These are phyloP conservation scores for Monilinia fructicola DNA, from an alignment of 2,329 filamentous ascomycete genomes.

Conservation along the genomic window DNA sequence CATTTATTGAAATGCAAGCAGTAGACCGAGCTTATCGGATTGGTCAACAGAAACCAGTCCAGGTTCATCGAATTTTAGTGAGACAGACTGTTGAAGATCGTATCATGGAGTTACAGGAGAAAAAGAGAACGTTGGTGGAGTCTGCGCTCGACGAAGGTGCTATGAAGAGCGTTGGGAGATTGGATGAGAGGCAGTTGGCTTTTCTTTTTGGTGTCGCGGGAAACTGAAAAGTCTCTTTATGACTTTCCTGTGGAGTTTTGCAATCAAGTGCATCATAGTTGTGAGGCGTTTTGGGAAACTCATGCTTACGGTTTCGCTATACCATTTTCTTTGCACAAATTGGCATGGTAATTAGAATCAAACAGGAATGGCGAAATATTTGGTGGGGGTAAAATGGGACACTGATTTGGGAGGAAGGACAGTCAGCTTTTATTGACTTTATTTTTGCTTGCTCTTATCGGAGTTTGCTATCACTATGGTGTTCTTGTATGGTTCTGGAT, in stretches of 20 bases:
- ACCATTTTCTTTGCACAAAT: conserved; percentile 4
- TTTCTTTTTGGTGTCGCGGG: conserved; percentile 36
- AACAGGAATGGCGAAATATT: background rate
- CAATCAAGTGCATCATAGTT: background rate
- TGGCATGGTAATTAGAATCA: background rate
- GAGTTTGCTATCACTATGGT: conserved; percentile 5
- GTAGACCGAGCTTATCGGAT: conserved; percentile 88
- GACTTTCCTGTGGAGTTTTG: background rate
- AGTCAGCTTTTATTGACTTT: background rate
- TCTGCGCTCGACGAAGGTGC: conserved; percentile 77
- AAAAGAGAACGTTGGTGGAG: conserved; percentile 75
- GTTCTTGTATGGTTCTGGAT: background rate
- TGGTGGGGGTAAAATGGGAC: background rate
- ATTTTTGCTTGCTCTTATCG: background rate
- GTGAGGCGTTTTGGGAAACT: conserved; percentile 8
- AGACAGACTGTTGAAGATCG: conserved; percentile 82
- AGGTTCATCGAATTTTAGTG: conserved; percentile 78
- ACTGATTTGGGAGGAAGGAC: background rate
- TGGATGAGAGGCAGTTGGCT: conserved; percentile 44
- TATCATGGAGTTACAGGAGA: conserved; percentile 74
- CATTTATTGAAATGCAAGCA: conserved; percentile 88
- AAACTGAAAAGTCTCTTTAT: background rate
- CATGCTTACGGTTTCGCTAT: background rate
- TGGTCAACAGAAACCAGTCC: conserved; percentile 71
- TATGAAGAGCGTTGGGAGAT: conserved; percentile 62